Evolutionary conservation across 768 basidiomycete genomes (phyloP).

Genomic region (Hortiboletus flavorubellus): DNA sequence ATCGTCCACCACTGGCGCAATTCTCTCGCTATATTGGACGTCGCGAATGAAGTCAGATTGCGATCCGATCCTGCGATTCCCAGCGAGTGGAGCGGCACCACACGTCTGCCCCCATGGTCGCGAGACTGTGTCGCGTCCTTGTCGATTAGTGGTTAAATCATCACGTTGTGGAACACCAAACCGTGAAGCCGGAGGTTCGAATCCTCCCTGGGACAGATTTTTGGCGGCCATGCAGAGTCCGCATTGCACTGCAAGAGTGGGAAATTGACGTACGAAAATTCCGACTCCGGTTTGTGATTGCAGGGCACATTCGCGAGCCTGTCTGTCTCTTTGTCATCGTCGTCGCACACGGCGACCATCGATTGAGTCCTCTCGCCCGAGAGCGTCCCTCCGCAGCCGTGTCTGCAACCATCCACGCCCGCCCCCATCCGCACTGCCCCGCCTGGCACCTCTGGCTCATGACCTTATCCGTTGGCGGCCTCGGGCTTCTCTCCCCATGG

Average conservation of each 20-base stretch:
- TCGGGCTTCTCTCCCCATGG: slow-evolving; percentile 59
- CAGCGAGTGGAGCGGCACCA: neutral
- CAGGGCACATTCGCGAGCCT: neutral
- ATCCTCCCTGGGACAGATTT: slow-evolving; percentile 31
- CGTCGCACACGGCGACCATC: slow-evolving; percentile 15
- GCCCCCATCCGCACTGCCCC: slow-evolving; percentile 34
- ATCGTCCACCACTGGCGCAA: slow-evolving; percentile 27
- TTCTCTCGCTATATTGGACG: slow-evolving; percentile 3
- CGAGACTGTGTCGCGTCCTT: slow-evolving; percentile 22
- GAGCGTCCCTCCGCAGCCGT: slow-evolving; percentile 36
- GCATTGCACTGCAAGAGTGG: neutral
- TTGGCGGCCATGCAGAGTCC: too few species aligned
- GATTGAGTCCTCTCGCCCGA: slow-evolving; percentile 9
- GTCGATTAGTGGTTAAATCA: slow-evolving; percentile 47
- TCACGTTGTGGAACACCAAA: slow-evolving; percentile 37
- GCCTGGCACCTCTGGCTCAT: slow-evolving; percentile 48
- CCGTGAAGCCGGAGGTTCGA: slow-evolving; percentile 43
- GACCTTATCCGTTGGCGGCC: slow-evolving; percentile 61
- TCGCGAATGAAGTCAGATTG: too few species aligned
- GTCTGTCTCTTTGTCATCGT: slow-evolving; percentile 7
- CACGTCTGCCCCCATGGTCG: neutral
- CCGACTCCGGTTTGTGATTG: slow-evolving; percentile 26
- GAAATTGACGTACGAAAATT: slow-evolving; percentile 24
- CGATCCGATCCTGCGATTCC: neutral
- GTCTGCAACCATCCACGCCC: slow-evolving; percentile 34